Base-by-base conservation (phyloP, 768 basidiomycete species). In the Pleurotus sapidus region DNA sequence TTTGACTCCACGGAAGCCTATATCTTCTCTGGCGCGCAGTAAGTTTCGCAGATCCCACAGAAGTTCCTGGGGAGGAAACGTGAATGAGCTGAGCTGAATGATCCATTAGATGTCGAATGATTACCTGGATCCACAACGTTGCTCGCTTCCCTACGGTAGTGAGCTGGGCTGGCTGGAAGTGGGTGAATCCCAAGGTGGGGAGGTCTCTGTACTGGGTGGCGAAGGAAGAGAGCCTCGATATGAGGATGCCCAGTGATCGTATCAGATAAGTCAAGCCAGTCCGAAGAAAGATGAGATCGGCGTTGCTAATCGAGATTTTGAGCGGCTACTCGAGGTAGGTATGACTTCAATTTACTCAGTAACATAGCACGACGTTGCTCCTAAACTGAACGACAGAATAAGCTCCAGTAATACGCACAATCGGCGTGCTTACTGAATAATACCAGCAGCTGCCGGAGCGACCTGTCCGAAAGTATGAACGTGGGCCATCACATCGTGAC, bases 401-500 rank as follows among this genome's bases (percentile, higher is more conserved):
- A 6, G 55, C 45, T 17, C n/a, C 23, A n/a, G 18, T 40, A 5
- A n/a, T 18, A 51, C 12, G 6, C 14, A 38, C 45, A 38, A 57
- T 40, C 55, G 49, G 25, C 54, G 40, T 24, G 39, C 84, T 59
- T 63, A 92, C 91, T 98, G 95, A 63, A 98, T 97, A 67, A 98
- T 96, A 15, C 94, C 93, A 14, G 95, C 95, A 23, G 95, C 95
- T 34, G 92, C 91, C 7, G 95, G 95, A 1, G 95, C 95, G 53
- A 95, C 89, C 46, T 80, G 82, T 4, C 95, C 95, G 69, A 98
- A 99, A 3, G 95, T 97, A 74, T 98, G 94, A 45, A 99, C 97
- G 67, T 99, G 97, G 0, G 97, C 97, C 97, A 99, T 99, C 45
- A 99, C 97, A 73, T 99, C 97, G 75, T 99, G 97, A 11, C 97